Conservation (phyloP, 169 alveolate genomes). For the Plasmodium cynomolgi region DNA sequence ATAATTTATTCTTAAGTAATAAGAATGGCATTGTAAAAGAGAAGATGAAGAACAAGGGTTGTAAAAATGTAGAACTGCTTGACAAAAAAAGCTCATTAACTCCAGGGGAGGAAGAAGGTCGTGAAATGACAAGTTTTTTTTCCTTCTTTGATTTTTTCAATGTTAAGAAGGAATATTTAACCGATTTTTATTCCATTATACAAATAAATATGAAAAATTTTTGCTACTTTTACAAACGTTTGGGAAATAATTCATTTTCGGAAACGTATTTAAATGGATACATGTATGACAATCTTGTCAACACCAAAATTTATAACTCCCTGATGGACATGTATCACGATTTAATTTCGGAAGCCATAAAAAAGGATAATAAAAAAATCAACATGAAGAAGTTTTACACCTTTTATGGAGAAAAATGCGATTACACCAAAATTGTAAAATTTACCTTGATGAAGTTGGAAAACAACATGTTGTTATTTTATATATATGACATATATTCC, state of each 20-base stretch:
- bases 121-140: slow-evolving; percentile 3
- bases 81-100: slow-evolving; percentile 20
- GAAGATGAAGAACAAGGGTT: slow-evolving; percentile 14
- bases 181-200: slow-evolving; percentile 53
- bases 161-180: slow-evolving; percentile 45
- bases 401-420: slow-evolving; percentile 32
- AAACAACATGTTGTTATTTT: slow-evolving; percentile 59
- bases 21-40: slow-evolving; percentile 6
- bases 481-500: slow-evolving; percentile 54
- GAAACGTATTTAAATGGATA: slow-evolving; percentile 63
- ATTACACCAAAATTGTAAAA: slow-evolving; percentile 64
- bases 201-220: slow-evolving; percentile 69
- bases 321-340: slow-evolving; percentile 49
- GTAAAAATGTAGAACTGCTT: slow-evolving; percentile 34
- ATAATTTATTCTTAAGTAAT: slow-evolving; percentile 60
- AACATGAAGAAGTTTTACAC: slow-evolving; percentile 56
- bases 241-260: slow-evolving; percentile 42
- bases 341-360: slow-evolving; percentile 56
- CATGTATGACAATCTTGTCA: slow-evolving; percentile 25
- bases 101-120: neutral
- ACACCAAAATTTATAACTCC: slow-evolving; percentile 61
- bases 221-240: slow-evolving; percentile 45
- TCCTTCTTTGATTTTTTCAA: slow-evolving; percentile 46
- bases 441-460: slow-evolving; percentile 56
- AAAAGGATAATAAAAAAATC: slow-evolving; percentile 67